Evolutionary conservation across 164 flowering plant genomes (phyloP).

Genomic region (Stephania cephalantha): DNA sequence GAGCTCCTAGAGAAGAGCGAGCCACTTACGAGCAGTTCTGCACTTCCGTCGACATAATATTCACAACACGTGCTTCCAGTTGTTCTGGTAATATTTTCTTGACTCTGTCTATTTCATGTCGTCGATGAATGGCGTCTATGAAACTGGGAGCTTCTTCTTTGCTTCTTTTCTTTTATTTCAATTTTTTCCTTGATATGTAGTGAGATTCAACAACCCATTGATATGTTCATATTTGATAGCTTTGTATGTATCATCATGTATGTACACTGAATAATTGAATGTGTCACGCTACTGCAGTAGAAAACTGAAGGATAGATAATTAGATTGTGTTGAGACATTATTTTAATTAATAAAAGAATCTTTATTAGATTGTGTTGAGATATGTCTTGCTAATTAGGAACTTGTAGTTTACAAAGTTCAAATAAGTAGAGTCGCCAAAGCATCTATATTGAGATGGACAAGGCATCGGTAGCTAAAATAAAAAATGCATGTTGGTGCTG

Average conservation of each 20-base stretch:
- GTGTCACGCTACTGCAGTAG: background rate
- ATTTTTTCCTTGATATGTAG: background rate
- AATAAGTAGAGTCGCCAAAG: too few species aligned
- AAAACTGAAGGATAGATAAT: background rate
- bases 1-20: conserved; percentile 78
- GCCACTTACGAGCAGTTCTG: conserved; percentile 37
- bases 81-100: background rate
- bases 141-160: background rate
- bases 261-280: background rate
- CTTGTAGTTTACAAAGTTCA: too few species aligned
- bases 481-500: too few species aligned
- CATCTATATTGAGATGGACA: too few species aligned
- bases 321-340: too few species aligned
- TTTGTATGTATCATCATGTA: background rate
- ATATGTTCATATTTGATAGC: background rate
- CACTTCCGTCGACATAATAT: conserved; percentile 13
- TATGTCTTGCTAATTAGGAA: too few species aligned
- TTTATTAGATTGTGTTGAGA: too few species aligned
- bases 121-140: background rate
- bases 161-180: background rate
- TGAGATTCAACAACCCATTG: background rate
- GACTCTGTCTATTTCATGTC: background rate
- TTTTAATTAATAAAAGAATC: too few species aligned
- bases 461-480: too few species aligned
- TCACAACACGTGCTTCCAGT: background rate